phyloP scores from a whole-genome alignment of 2,329 filamentous ascomycete species.

The Fusarium sp. region DNA sequence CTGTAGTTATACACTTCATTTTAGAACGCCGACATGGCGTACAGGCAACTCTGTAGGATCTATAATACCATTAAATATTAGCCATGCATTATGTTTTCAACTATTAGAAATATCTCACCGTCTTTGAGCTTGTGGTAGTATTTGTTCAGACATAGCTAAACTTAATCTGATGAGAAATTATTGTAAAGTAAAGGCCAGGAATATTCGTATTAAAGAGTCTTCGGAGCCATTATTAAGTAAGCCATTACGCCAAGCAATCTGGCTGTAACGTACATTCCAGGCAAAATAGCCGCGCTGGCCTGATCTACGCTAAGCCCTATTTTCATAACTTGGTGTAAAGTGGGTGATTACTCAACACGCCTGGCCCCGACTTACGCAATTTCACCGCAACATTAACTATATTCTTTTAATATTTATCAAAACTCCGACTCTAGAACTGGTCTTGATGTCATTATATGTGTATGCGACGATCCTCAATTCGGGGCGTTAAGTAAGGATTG shows the following conservation, averaged over 20 bases:
- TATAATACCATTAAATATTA: no score
- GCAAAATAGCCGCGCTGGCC: background rate
- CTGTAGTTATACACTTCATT: constrained; percentile 22
- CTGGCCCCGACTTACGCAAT: no score
- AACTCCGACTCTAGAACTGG: no score
- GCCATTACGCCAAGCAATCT: no score
- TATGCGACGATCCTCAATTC: no score
- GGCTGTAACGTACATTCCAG: no score
- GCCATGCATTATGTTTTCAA: no score
- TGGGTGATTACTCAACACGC: background rate
- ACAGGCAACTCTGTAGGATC: constrained; percentile 6
- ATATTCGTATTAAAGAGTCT: background rate
- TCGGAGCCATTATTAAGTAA: background rate
- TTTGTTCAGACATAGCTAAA: background rate
- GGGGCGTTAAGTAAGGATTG: no score
- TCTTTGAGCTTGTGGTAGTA: background rate
- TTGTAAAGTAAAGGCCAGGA: background rate
- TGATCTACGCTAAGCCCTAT: background rate
- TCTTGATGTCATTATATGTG: no score
- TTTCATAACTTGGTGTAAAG: background rate
- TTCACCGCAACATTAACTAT: background rate
- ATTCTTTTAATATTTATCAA: no score
- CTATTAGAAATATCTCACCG: background rate
- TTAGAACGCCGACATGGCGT: constrained; percentile 8
- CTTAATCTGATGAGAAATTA: background rate